Evolutionary conservation across 164 flowering plant species (phyloP), one percentile per base, ranked within the genome.

Genomic region (Vitis cinerea): DNA sequence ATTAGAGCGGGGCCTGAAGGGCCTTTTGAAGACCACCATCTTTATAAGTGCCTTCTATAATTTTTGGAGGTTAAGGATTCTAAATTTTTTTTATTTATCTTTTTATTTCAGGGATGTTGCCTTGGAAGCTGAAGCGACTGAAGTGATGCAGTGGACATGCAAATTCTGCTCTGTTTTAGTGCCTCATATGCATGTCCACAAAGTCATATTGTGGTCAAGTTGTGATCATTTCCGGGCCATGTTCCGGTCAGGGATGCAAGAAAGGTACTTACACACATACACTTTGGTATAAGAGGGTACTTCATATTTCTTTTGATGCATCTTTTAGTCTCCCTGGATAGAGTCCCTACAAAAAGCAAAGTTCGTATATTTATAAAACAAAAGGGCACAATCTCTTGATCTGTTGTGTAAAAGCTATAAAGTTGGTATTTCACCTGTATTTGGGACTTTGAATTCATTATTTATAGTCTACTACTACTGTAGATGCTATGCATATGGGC

Each of bases 231-330:
- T 94, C 58, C 81, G 78, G 37, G 97, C 94, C 23, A 30, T 94
- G 81, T 85, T 89, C 64, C 84, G 74, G 68, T 94, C 97, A 30
- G 98, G 97, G 65, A 94, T 94, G 98, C 90, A 82, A 56, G 98
- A 94, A 71, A 94, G 97, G 98, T 94, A 65, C 29, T 29, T 56
- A 10, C 70, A 48, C 15, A 51, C 12, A 19, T n/a, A 9, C 10
- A 17, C 52, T 3, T 17, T 49, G 8, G 53, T 31, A 31, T 31
- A 31, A 31, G 13, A 12, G 67, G 57, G 23, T 3, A 13, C 50
- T 52, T n/a, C 48, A 11, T 61, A 29, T 19, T 23, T n/a, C 44
- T 23, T 37, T 19, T 63, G 59, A 3, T 13, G 19, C 23, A 50
- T 16, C 37, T n/a, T 3, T 31, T 3, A 31, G 44, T 31, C 44